These are phyloP conservation scores for Ceratobasidium theobromae DNA, from an alignment of 1,284 basidiomycete species.

Conservation along the genomic window DNA sequence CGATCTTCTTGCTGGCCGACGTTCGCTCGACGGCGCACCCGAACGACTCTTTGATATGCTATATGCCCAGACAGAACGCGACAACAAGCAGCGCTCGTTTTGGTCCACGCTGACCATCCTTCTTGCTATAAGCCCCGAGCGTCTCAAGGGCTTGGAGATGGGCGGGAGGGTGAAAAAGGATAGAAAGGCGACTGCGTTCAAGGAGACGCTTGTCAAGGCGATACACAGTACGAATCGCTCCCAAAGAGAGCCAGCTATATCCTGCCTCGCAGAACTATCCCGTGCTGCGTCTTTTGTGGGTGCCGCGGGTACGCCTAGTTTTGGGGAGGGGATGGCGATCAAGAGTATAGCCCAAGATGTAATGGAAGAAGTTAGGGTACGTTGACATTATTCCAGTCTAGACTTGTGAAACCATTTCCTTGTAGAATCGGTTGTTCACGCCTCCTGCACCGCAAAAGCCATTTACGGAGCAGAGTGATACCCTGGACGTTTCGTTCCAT, in stretches of 20 bases:
- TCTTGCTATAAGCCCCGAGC: slow-evolving; percentile 76
- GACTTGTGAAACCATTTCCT: not conserved
- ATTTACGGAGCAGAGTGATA: slow-evolving; percentile 69
- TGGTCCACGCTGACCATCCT: slow-evolving; percentile 85
- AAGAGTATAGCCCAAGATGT: slow-evolving; percentile 64
- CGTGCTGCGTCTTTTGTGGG: slow-evolving; percentile 60
- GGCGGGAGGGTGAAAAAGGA: slow-evolving; percentile 1
- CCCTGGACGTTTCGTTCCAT: slow-evolving; percentile 77
- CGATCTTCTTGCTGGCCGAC: slow-evolving; percentile 59
- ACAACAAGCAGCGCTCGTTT: slow-evolving; percentile 55
- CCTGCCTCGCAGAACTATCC: slow-evolving; percentile 81
- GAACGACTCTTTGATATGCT: slow-evolving; percentile 83
- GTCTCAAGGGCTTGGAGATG: slow-evolving; percentile 47
- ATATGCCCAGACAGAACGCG: slow-evolving; percentile 58
- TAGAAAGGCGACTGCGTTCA: slow-evolving; percentile 21
- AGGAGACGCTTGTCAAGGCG: slow-evolving; percentile 39
- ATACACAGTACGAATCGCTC: slow-evolving; percentile 37
- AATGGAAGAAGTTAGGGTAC: slow-evolving; percentile 76
- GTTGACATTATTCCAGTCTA: no score
- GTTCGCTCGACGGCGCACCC: slow-evolving; percentile 75
- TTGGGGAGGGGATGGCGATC: slow-evolving; percentile 5
- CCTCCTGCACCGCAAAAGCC: slow-evolving; percentile 54
- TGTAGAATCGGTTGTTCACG: slow-evolving; percentile 43
- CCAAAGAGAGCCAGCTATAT: slow-evolving; percentile 63
- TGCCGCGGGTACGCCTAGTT: not conserved